Conservation (phyloP, 768 basidiomycete genomes). For the Tricholoma saponaceum region DNA sequence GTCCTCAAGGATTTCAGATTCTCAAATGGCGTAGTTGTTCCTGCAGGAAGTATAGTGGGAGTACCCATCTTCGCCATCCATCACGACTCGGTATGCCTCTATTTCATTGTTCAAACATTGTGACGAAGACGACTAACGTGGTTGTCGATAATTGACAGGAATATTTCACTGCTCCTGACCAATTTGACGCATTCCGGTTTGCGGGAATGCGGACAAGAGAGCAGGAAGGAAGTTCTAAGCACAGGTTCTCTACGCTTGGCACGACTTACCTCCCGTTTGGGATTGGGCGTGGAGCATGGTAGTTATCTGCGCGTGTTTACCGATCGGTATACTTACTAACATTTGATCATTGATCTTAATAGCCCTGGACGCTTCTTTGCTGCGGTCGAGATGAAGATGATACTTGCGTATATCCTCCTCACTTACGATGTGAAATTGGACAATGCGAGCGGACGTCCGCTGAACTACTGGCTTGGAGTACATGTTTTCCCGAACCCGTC, state of each 20-base stretch:
- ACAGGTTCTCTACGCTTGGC: conserved; percentile 23
- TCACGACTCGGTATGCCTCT: conserved; percentile 17
- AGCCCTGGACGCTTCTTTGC: conserved; percentile 45
- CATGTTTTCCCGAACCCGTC: too few relatives aligned
- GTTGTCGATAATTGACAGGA: conserved; percentile 8
- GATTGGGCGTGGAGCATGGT: conserved; percentile 21
- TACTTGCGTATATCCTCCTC: conserved; percentile 34
- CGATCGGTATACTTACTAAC: background rate
- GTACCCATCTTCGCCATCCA: conserved; percentile 27
- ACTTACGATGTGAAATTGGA: conserved; percentile 37
- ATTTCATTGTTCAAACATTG: background rate
- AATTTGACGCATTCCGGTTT: conserved; percentile 38
- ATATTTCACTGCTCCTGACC: conserved; percentile 22
- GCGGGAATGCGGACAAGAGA: conserved; percentile 18
- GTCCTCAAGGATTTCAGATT: conserved; percentile 36
- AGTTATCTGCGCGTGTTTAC: background rate
- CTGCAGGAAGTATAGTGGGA: conserved; percentile 29
- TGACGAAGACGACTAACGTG: conserved; percentile 7
- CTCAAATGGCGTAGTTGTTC: conserved; percentile 38
- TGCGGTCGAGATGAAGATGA: conserved; percentile 38
- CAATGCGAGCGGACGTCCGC: conserved; percentile 16
- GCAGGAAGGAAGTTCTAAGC: conserved; percentile 16
- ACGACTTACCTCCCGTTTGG: conserved; percentile 26
- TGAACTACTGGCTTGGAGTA: conserved; percentile 7
- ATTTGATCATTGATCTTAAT: background rate